phyloP scores from a whole-genome alignment of 164 flowering plant genomes.

The Sextonia rubra region DNA sequence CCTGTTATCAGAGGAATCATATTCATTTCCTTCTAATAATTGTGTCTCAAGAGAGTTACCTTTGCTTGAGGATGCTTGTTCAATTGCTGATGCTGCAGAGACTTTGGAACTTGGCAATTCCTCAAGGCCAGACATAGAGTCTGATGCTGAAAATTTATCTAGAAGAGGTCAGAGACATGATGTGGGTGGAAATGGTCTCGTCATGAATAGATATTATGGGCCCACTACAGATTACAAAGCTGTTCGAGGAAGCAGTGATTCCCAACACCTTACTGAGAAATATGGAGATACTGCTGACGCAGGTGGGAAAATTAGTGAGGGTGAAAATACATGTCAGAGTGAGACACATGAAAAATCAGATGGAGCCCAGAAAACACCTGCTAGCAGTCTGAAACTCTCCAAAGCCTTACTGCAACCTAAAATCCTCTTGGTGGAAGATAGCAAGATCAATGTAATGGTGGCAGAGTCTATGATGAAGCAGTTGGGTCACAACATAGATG shows the following conservation, averaged over 20 bases:
- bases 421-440: slow-evolving; percentile 95
- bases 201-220: slow-evolving; percentile 13
- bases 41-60: slow-evolving; percentile 29
- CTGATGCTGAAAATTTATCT: slow-evolving; percentile 11
- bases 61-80: slow-evolving; percentile 43
- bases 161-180: slow-evolving; percentile 17
- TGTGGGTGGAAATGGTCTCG: slow-evolving; percentile 14
- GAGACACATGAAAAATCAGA: slow-evolving; percentile 27
- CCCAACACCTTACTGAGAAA: slow-evolving; percentile 14
- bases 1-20: slow-evolving; percentile 31
- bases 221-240: slow-evolving; percentile 2
- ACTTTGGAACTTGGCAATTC: slow-evolving; percentile 34
- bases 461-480: slow-evolving; percentile 85
- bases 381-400: slow-evolving; percentile 27
- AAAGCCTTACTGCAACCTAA: slow-evolving; percentile 40
- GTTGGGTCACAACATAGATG: slow-evolving; percentile 72
- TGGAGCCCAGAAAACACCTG: slow-evolving; percentile 17
- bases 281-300: slow-evolving; percentile 15
- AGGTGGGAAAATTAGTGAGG: slow-evolving; percentile 12
- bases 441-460: slow-evolving; percentile 88
- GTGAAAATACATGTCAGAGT: slow-evolving; percentile 20
- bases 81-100: slow-evolving; percentile 38
- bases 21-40: slow-evolving; percentile 33
- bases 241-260: slow-evolving; percentile 1
- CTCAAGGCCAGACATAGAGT: slow-evolving; percentile 15